Evolutionary conservation across 192 early-diverging fungal species (phyloP), one percentile per base, ranked within the genome.

Genomic region (Coemansia sp.): DNA sequence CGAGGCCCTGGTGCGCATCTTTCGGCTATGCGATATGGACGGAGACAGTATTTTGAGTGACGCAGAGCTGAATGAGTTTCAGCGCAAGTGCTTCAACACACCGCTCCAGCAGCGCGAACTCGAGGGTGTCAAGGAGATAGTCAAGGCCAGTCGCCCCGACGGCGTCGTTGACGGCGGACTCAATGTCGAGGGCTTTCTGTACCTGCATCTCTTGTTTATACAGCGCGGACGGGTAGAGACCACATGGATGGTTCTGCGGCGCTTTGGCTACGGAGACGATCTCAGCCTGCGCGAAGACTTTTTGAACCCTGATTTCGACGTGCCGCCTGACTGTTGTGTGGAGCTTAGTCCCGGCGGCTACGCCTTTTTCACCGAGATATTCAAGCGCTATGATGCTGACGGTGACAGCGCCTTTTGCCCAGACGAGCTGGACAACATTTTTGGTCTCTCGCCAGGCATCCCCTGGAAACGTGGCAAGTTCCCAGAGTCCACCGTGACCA

Each of bases 251-350:
- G 96, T 99, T 2, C 71, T 99, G 58, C 82, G 96, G 49, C 89
- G 88, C 66, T 99, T 99, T 84, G 96, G 96, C 29, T 98, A 99
- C 69, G 95, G 95, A 27, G 93, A 98, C 69, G 96, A 99, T 67
- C 69, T 99, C 45, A 89, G 92, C 0, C 69, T 99, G 61, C 82
- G 94, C 61, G 94, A 97, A 74, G 96, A 96, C 64, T 98, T 91
- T 72, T 70, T 99, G 66, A 89, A 82, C 50, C 98, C 96, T 37
- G 78, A 86, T 82, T 81, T 95, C 61, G 94, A 98, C 13, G 92
- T 98, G 35, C 92, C 93, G 6, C 73, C 78, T 4, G 98, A 98
- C 61, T 93, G 92, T 53, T 94, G 92, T 2, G 95, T 95, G 10
- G 98, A 99, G 80, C 87, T 99, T 43, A 96, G 94, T 61, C 90